These are phyloP conservation scores for Coemansia sp. DNA, from an alignment of 192 early-diverging fungal genomes.

Conservation along the genomic window DNA sequence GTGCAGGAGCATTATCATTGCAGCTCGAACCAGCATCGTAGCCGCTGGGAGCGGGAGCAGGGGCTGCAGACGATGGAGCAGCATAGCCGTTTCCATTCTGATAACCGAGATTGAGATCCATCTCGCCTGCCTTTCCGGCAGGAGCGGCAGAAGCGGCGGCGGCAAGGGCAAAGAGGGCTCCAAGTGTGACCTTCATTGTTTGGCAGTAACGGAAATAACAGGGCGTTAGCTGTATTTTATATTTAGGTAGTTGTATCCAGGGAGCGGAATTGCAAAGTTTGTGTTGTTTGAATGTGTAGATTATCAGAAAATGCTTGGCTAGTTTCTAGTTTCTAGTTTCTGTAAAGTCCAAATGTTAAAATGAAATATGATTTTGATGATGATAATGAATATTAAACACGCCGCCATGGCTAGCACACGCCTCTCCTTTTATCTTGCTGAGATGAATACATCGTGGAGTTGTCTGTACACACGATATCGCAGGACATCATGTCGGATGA, in stretches of 20 bases:
- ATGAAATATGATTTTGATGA: slow-evolving; percentile 13
- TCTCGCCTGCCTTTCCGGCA: slow-evolving; percentile 38
- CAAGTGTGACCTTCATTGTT: slow-evolving; percentile 54
- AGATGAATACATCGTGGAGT: not conserved
- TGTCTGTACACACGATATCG: not conserved
- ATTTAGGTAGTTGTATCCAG: not conserved
- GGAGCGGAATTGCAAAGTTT: no score
- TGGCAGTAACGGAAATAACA: not conserved
- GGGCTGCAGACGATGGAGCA: slow-evolving; percentile 3
- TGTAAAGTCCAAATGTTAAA: slow-evolving; percentile 17
- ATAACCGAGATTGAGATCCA: slow-evolving; percentile 28
- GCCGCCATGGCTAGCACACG: not conserved
- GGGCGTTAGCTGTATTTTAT: not conserved
- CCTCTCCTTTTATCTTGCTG: not conserved
- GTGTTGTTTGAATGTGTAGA: not conserved
- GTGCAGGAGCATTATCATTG: slow-evolving; percentile 1
- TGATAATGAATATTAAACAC: slow-evolving; percentile 19
- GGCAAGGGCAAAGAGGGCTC: slow-evolving; percentile 37
- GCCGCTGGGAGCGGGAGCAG: slow-evolving; percentile 1
- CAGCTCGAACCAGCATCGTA: slow-evolving; percentile 10
- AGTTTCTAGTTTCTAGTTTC: not conserved
- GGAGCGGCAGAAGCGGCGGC: slow-evolving; percentile 43
- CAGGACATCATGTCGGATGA: not conserved
- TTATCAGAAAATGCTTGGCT: not conserved
- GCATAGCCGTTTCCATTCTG: slow-evolving; percentile 24